Evolutionary conservation across 495 filamentous ascomycete genomes (phyloP), one percentile per base, ranked within the genome.

Genomic region (Cryomyces antarcticus): DNA sequence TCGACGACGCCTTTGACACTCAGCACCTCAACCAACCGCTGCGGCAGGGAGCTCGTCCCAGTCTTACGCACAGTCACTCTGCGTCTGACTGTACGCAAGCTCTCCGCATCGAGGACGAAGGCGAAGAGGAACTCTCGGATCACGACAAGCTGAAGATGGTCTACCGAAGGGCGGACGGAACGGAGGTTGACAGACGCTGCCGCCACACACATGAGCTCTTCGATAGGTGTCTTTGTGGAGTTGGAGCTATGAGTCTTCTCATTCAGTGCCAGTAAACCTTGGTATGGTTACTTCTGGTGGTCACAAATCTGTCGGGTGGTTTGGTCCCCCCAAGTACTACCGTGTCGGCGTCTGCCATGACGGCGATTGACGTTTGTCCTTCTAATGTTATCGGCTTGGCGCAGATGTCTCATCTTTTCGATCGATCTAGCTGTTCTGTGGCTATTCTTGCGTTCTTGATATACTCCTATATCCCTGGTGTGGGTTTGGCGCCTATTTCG

Each of bases 151-250:
- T 50, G 37, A 28, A 28, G 17, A 65, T 72, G 66, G 53, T 55
- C 27, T 72, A 72, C 50, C 70, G 67, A 52, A 63, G 69, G 41
- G 69, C 69, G 33, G 51, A 51, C 28, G 49, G 49, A n/a, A 51
- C 47, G 17, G 41, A 51, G 17, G 41, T 50, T 34, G 38, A 47
- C 27, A 41, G 49, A 29, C 49, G 9, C 13, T 38, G 12, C 48
- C 48, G 9, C 33, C 1, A 13, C 1, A 2, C 33, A 36, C 1
- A 2, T 36, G 3, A 36, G 17, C 17, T 24, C 17, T 24, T 24
- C 17, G 17, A 24, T 2, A 24, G 33, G 33, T 35, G 33, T 9
- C 33, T 38, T 30, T 35, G 27, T 42, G 12, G 24, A 10, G 30
- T 30, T 42, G 41, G 31, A 28, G 7, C 27, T 28, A 24, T 24